Evolutionary conservation across 2,329 filamentous ascomycete genomes (phyloP), one percentile per base, ranked within the genome.

Genomic region (Fusarium xyrophilum): DNA sequence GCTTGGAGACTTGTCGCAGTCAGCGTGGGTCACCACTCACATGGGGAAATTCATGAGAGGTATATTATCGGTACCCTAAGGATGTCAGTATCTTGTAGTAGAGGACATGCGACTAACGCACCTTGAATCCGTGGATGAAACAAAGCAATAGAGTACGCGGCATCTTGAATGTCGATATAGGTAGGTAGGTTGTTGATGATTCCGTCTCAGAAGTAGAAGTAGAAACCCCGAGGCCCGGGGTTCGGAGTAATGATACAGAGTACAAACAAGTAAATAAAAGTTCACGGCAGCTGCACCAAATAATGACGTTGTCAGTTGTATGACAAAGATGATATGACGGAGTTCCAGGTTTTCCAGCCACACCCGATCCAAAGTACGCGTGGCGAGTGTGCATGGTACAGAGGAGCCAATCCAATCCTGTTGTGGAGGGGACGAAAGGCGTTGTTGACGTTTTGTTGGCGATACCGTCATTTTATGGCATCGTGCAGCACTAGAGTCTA

Each of bases 41-140:
- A 64, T 84, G 80, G 1, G 90, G 90, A 70, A 93, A 93, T 6
- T 83, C 82, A 46, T 84, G 82, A 73, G 93, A 93, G 21, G 90
- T 92, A 74, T 91, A 74, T 91, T 82, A 69, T 92, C 89, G 70
- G 85, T 84, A 42, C 90, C 90, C 85, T 90, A 11, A n/a, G 2
- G 15, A 39, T 21, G 47, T 36, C 13, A 46, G 9, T 12, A 14
- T 2, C 8, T 21, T 6, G 10, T 25, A 17, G 10, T 11, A 2
- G 9, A 1, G 2, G 4, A 9, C 2, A 1, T 19, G 27, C 2
- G 19, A 2, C 12, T n/a, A 11, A 2, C 28, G 5, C 7, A 70
- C 67, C 36, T 91, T 91, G 83, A 93, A 93, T 47, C 91, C 91
- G 76, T 93, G 91, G 51, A 93, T 87, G 75, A 92, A 93, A 75